Percentiles rank a stretch among this genome's conserved stretches.
Evolutionary conservation across 257 asterid genomes (phyloP).

Genomic region (Ballota nigra): DNA sequence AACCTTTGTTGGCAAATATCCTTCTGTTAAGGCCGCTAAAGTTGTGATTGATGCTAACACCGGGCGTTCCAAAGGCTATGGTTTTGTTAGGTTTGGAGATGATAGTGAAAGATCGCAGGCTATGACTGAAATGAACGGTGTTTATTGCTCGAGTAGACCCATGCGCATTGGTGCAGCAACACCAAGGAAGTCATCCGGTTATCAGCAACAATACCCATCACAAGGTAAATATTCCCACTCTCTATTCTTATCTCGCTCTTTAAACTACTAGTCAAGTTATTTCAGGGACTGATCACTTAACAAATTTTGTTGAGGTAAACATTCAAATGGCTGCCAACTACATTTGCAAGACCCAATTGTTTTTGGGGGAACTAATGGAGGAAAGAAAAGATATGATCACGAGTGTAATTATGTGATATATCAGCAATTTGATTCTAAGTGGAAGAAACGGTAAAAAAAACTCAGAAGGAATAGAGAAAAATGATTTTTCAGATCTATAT

Average conservation of each 20-base stretch:
- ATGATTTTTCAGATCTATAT: no score
- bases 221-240: conserved; percentile 43
- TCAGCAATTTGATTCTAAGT: not conserved
- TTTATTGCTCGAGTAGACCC: conserved; percentile 76
- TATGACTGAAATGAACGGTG: conserved; percentile 87
- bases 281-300: not conserved
- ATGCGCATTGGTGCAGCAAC: conserved; percentile 96
- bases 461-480: not conserved
- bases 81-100: conserved; percentile 94
- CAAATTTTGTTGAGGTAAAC: not conserved
- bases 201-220: conserved; percentile 69
- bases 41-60: conserved; percentile 85
- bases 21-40: conserved; percentile 90
- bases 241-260: conserved; percentile 2
- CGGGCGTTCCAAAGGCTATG: conserved; percentile 92
- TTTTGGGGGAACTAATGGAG: not conserved
- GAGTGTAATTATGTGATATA: not conserved
- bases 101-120: conserved; percentile 82
- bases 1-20: conserved; percentile 62
- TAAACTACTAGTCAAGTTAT: not conserved
- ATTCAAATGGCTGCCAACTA: not conserved
- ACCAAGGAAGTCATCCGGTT: conserved; percentile 75
- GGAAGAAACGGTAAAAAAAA: not conserved
- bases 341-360: not conserved
- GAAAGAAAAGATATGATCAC: not conserved